These are phyloP conservation scores for Hemisphaericaspora lyxosophila DNA, from an alignment of 1,139 yeast genomes.

Conservation along the genomic window DNA sequence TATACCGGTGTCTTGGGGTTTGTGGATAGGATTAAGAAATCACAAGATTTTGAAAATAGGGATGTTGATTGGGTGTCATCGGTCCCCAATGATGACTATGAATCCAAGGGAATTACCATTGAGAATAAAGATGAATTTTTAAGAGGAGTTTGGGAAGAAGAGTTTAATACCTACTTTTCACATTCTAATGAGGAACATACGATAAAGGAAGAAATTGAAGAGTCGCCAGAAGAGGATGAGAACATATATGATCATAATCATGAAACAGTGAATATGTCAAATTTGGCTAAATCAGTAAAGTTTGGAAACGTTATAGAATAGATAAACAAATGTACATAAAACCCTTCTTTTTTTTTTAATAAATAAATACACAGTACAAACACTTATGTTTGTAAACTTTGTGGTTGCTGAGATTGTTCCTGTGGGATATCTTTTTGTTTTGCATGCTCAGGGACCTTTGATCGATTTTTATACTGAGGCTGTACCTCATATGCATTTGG, in stretches of 20 bases:
- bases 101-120: constrained; percentile 7
- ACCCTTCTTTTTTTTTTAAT: no score
- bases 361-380: no score
- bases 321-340: no score
- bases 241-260: neutral
- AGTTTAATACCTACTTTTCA: constrained; percentile 9
- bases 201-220: neutral
- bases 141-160: constrained; percentile 14
- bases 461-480: constrained; percentile 52
- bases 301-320: constrained; percentile 1
- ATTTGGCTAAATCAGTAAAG: constrained; percentile 10
- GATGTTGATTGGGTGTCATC: neutral
- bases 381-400: no score
- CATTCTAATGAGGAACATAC: neutral
- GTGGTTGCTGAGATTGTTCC: neutral
- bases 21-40: constrained; percentile 12
- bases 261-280: constrained; percentile 7
- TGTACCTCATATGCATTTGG: constrained; percentile 74
- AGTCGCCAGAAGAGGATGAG: neutral
- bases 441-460: constrained; percentile 10
- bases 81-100: neutral
- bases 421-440: neutral
- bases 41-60: neutral
- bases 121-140: constrained; percentile 15
- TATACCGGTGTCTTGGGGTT: constrained; percentile 22